Evolutionary conservation across 805 yeast genomes (phyloP).

Genomic region (Yamadazyma sp.): DNA sequence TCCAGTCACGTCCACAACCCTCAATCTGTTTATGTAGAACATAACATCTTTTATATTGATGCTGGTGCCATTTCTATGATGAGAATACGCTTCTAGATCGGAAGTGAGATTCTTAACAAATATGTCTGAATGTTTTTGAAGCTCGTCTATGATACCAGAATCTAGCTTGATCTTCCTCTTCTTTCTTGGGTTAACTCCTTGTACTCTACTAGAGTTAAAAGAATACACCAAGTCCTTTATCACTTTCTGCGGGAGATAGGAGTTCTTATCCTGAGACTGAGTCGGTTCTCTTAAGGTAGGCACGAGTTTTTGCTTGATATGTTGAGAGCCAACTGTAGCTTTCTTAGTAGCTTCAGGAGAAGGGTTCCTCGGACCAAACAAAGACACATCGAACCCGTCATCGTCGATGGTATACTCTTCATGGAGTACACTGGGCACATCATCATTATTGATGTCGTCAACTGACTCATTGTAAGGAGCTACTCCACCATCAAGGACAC

Average conservation of each 20-base stretch:
- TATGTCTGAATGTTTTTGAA: constrained; percentile 30
- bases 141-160: constrained; percentile 17
- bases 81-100: constrained; percentile 38
- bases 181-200: constrained; percentile 1
- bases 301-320: too few relatives aligned
- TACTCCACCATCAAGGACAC: too few relatives aligned
- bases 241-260: constrained; percentile 14
- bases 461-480: too few relatives aligned
- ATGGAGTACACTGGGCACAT: too few relatives aligned
- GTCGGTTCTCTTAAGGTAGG: too few relatives aligned
- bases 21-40: constrained; percentile 33
- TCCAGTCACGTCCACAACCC: constrained; percentile 19
- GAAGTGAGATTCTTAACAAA: constrained; percentile 30
- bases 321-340: too few relatives aligned
- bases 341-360: too few relatives aligned
- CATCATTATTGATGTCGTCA: too few relatives aligned
- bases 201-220: background rate
- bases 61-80: constrained; percentile 24
- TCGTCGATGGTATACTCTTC: too few relatives aligned
- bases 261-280: too few relatives aligned
- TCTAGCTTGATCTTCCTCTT: constrained; percentile 10
- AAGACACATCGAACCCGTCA: too few relatives aligned
- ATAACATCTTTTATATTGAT: constrained; percentile 37
- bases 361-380: too few relatives aligned
- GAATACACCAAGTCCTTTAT: constrained; percentile 20